These are phyloP conservation scores for Asparagopsis taxiformis DNA, from an alignment of 31 red algal species.

Conservation along the genomic window DNA sequence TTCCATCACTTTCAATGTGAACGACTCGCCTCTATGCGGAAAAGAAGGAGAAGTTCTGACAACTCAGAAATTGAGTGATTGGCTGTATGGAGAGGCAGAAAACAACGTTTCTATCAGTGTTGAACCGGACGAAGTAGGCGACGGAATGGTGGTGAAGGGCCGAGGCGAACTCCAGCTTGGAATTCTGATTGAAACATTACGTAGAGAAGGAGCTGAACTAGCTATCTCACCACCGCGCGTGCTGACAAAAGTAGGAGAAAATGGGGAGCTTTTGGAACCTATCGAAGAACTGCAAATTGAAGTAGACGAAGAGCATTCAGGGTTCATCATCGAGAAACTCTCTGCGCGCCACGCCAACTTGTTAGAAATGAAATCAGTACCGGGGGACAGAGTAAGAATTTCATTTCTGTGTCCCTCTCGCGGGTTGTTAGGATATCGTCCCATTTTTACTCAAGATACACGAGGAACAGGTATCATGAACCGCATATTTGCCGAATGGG, in stretches of 20 bases:
- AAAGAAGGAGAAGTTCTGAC: constrained; percentile 86
- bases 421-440: constrained; percentile 80
- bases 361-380: constrained; percentile 41
- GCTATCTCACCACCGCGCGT: constrained; percentile 73
- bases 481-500: constrained; percentile 67
- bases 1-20: constrained; percentile 81
- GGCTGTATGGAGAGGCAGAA: constrained; percentile 46
- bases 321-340: constrained; percentile 87
- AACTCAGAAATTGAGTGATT: constrained; percentile 70
- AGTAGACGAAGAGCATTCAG: constrained; percentile 79
- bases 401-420: constrained; percentile 67
- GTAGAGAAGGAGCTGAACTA: constrained; percentile 79
- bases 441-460: constrained; percentile 77
- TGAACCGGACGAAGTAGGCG: constrained; percentile 36
- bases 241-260: constrained; percentile 58
- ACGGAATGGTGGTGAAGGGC: constrained; percentile 76
- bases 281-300: constrained; percentile 81
- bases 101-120: constrained; percentile 66
- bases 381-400: constrained; percentile 47
- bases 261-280: constrained; percentile 70
- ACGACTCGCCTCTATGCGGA: constrained; percentile 84
- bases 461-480: constrained; percentile 83
- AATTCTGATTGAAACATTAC: constrained; percentile 81
- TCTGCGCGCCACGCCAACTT: constrained; percentile 56
- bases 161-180: constrained; percentile 90